These are phyloP conservation scores for Helenozyma rhizophorensis DNA, from an alignment of 805 yeast species.

Conservation along the genomic window DNA sequence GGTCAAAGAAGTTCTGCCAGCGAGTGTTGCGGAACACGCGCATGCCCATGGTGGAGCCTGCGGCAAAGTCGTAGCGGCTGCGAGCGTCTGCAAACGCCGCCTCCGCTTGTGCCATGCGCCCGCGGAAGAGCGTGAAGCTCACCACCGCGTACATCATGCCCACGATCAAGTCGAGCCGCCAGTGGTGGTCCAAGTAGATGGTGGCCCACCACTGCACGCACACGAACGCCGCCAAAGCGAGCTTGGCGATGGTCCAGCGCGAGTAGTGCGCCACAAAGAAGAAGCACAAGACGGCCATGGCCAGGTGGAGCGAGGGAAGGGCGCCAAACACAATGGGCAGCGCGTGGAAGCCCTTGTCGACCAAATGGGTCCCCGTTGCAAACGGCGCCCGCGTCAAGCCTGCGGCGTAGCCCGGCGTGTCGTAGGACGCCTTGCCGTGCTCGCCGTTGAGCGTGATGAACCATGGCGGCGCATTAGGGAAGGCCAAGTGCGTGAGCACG, in stretches of 20 bases:
- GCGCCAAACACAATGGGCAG: constrained; percentile 70
- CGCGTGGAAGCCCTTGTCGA: constrained; percentile 59
- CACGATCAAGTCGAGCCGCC: constrained; percentile 55
- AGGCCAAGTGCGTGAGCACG: constrained; percentile 52
- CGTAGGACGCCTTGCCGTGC: constrained; percentile 52
- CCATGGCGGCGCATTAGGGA: constrained; percentile 78
- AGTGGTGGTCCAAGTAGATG: constrained; percentile 69
- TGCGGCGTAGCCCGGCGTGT: constrained; percentile 67
- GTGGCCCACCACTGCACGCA: constrained; percentile 71
- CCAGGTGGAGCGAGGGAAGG: constrained; percentile 58
- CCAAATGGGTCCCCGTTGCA: constrained; percentile 57
- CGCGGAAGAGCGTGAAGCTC: constrained; percentile 37
- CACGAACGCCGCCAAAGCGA: constrained; percentile 42
- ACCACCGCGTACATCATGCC: constrained; percentile 52
- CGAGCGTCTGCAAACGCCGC: constrained; percentile 36
- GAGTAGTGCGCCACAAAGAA: constrained; percentile 40
- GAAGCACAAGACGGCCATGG: constrained; percentile 55
- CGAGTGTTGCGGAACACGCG: constrained; percentile 49
- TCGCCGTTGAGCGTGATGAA: constrained; percentile 60
- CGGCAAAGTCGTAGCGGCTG: constrained; percentile 31
- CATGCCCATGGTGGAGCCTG: constrained; percentile 59
- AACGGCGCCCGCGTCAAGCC: constrained; percentile 64
- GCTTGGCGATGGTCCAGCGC: constrained; percentile 29
- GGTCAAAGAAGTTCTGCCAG: constrained; percentile 53
- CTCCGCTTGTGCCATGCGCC: constrained; percentile 32